phyloP scores from a whole-genome alignment of 768 basidiomycete species.

The Leccinum broughii region DNA sequence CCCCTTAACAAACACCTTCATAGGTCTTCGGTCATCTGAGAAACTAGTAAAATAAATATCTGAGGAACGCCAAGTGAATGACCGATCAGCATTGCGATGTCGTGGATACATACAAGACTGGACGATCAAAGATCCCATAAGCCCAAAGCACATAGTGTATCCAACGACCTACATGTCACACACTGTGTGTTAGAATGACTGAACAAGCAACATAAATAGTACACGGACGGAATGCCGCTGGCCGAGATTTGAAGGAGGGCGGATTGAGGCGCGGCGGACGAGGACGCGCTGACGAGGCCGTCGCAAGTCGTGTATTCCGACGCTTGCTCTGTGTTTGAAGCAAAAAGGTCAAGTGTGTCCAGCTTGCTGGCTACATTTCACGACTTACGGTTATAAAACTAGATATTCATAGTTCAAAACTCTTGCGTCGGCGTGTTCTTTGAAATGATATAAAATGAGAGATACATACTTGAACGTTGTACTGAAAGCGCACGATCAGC shows the following conservation, averaged over 20 bases:
- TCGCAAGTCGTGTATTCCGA: constrained; percentile 38
- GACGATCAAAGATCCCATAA: constrained; percentile 13
- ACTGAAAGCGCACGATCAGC: constrained; percentile 25
- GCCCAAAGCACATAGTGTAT: constrained; percentile 15
- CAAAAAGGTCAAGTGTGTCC: not conserved
- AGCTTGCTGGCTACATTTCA: not conserved
- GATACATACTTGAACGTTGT: constrained; percentile 40
- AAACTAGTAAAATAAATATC: not conserved
- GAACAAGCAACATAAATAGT: not conserved
- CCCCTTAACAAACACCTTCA: not conserved
- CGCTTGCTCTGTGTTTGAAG: constrained; percentile 31
- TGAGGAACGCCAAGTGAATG: not conserved
- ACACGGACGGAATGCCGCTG: constrained; percentile 51
- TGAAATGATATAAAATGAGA: not conserved
- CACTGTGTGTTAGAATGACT: not conserved
- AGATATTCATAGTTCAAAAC: not conserved
- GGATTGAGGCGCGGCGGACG: constrained; percentile 40
- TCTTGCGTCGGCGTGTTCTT: not conserved
- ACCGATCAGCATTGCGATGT: too few relatives aligned
- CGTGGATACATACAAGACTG: too few relatives aligned
- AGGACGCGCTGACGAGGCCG: constrained; percentile 40
- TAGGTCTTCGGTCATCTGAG: not conserved
- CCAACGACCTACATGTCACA: constrained; percentile 14
- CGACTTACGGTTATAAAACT: constrained; percentile 26
- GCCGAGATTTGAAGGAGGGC: constrained; percentile 49